These are phyloP conservation scores for Cyclocybe aegerita DNA, from an alignment of 768 basidiomycete genomes.

Conservation along the genomic window DNA sequence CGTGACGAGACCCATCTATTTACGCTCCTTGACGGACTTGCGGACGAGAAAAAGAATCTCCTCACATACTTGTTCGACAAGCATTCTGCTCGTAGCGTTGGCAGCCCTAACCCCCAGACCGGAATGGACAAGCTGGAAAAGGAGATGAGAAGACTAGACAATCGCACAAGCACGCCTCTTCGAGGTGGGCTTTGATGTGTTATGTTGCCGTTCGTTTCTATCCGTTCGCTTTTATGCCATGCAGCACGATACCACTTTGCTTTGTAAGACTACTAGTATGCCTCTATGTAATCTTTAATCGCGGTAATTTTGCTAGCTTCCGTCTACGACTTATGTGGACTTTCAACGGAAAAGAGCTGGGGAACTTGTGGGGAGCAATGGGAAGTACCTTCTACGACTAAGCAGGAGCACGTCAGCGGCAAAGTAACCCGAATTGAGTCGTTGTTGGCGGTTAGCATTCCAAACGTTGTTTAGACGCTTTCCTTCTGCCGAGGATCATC, in stretches of 20 bases:
- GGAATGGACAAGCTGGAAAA: slow-evolving; percentile 74
- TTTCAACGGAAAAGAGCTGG: too few relatives aligned
- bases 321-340: too few relatives aligned
- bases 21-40: slow-evolving; percentile 73
- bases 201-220: slow-evolving; percentile 1
- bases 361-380: too few relatives aligned
- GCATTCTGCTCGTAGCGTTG: slow-evolving; percentile 65
- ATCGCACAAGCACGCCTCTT: slow-evolving; percentile 73
- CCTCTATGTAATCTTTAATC: too few relatives aligned
- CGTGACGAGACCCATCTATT: slow-evolving; percentile 85
- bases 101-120: slow-evolving; percentile 31
- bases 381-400: too few relatives aligned
- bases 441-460: too few relatives aligned
- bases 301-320: too few relatives aligned
- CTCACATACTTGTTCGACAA: slow-evolving; percentile 90
- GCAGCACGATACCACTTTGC: not conserved
- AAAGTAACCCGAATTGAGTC: too few relatives aligned
- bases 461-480: too few relatives aligned
- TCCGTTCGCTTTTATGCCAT: not conserved
- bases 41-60: slow-evolving; percentile 90
- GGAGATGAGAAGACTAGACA: slow-evolving; percentile 80
- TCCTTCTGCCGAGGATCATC: too few relatives aligned
- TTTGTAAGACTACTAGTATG: too few relatives aligned
- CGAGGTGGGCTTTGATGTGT: slow-evolving; percentile 21
- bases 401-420: too few relatives aligned